Evolutionary conservation across 1,284 basidiomycete genomes (phyloP).

Genomic region (Coniferiporia weirii): DNA sequence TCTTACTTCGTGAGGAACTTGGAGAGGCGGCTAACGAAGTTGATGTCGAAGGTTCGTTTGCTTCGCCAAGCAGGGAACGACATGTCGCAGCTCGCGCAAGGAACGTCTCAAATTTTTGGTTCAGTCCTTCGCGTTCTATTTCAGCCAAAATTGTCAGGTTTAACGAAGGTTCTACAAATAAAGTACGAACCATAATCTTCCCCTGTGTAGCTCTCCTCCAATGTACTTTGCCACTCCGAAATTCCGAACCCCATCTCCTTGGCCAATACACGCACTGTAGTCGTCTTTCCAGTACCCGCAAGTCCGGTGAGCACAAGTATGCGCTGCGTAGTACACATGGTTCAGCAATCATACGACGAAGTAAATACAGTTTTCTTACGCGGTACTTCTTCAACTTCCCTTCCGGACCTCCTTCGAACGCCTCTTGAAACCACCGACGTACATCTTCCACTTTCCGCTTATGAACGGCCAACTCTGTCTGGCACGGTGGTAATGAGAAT

Average conservation of each 20-base stretch:
- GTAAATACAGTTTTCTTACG: slow-evolving; percentile 40
- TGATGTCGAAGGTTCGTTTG: slow-evolving; percentile 19
- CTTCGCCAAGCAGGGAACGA: slow-evolving; percentile 43
- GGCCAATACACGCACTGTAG: slow-evolving; percentile 74
- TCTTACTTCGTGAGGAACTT: slow-evolving; percentile 23
- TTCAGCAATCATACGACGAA: neutral
- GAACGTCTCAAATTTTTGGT: slow-evolving; percentile 76
- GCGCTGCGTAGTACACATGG: slow-evolving; percentile 42
- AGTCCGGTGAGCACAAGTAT: slow-evolving; percentile 86
- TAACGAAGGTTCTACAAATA: slow-evolving; percentile 1
- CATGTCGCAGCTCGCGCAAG: slow-evolving; percentile 69
- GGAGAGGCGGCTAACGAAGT: slow-evolving; percentile 9
- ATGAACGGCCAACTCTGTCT: slow-evolving; percentile 87
- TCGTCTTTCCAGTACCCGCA: slow-evolving; percentile 88
- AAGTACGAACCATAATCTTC: slow-evolving; percentile 27
- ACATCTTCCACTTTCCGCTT: slow-evolving; percentile 84
- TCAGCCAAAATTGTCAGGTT: neutral
- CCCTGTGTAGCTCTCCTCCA: slow-evolving; percentile 36
- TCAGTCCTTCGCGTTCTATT: slow-evolving; percentile 53
- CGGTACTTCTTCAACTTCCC: slow-evolving; percentile 72
- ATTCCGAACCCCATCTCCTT: slow-evolving; percentile 76
- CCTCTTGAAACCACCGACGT: slow-evolving; percentile 79
- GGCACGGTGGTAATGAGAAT: neutral
- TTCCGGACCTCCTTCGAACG: slow-evolving; percentile 60
- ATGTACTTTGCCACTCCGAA: slow-evolving; percentile 78